Percentiles rank a stretch among this genome's conserved stretches.
phyloP scores from a whole-genome alignment of 192 early-diverging fungal genomes.

The Dissophora globulifera region DNA sequence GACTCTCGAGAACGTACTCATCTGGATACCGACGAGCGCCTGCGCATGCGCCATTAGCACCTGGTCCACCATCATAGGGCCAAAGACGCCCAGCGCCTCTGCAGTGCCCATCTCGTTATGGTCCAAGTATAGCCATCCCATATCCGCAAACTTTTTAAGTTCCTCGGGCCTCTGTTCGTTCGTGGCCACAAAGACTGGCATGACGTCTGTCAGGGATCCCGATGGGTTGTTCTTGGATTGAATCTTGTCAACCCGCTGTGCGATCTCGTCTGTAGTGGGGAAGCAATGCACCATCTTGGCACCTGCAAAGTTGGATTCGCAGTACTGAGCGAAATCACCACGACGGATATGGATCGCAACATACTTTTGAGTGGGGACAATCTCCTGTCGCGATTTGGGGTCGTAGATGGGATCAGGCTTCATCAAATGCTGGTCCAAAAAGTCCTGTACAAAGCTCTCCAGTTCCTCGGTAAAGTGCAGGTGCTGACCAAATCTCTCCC shows the following conservation, averaged over 20 bases:
- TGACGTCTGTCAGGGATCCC: slow-evolving; percentile 13
- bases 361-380: slow-evolving; percentile 31
- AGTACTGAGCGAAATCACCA: slow-evolving; percentile 50
- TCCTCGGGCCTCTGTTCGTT: slow-evolving; percentile 48
- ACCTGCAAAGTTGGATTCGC: slow-evolving; percentile 33
- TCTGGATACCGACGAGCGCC: slow-evolving; percentile 42
- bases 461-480: slow-evolving; percentile 45
- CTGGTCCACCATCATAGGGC: slow-evolving; percentile 48
- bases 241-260: slow-evolving; percentile 29
- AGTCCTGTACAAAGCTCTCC: slow-evolving; percentile 36
- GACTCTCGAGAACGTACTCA: slow-evolving; percentile 54
- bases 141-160: slow-evolving; percentile 47
- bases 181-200: slow-evolving; percentile 51
- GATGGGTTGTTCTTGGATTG: slow-evolving; percentile 20
- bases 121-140: slow-evolving; percentile 44
- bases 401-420: slow-evolving; percentile 27
- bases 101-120: slow-evolving; percentile 39
- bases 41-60: slow-evolving; percentile 43
- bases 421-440: slow-evolving; percentile 30
- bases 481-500: slow-evolving; percentile 48
- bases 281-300: slow-evolving; percentile 46
- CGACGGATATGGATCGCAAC: slow-evolving; percentile 47
- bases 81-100: slow-evolving; percentile 40
- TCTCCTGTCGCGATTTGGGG: slow-evolving; percentile 10
- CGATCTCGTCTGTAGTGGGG: slow-evolving; percentile 41